Evolutionary conservation across 169 alveolate genomes (phyloP).

Genomic region (Eimeria falciformis): DNA sequence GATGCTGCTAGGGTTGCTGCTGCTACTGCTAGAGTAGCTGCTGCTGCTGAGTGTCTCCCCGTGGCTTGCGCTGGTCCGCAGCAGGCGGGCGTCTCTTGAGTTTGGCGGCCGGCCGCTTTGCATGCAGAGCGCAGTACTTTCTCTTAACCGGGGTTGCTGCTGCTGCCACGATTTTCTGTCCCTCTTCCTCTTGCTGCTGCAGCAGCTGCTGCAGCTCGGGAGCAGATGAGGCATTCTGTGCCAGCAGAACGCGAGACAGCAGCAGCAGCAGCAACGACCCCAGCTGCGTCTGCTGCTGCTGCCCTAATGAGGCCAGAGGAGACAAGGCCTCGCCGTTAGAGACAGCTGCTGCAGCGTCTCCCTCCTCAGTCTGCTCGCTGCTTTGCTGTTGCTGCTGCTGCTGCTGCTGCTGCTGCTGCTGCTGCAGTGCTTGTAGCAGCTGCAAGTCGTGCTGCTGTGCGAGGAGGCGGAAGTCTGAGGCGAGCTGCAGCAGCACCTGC

Average conservation of each 20-base stretch:
- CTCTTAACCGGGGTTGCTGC: background rate
- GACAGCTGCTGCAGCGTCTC: background rate
- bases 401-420: conserved; percentile 23
- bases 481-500: conserved; percentile 17
- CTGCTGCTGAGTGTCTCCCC: background rate
- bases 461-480: background rate
- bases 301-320: background rate
- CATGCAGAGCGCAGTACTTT: background rate
- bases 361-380: background rate
- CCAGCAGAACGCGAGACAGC: background rate
- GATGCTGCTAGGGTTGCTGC: background rate
- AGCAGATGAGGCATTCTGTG: background rate
- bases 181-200: conserved; percentile 14
- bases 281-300: background rate
- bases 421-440: background rate
- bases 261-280: conserved; percentile 37
- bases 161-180: background rate
- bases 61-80: background rate
- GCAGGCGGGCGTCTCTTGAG: conserved; percentile 16
- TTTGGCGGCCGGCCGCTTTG: background rate
- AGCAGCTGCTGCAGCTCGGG: conserved; percentile 8
- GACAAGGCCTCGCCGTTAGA: no score
- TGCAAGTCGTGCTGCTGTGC: conserved; percentile 11
- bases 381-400: background rate
- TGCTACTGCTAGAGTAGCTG: background rate